A percentile compares a stretch with the other conserved stretches of the same genome.
Evolutionary conservation across 2,329 filamentous ascomycete species (phyloP).

Genomic region (Mycogone perniciosa): DNA sequence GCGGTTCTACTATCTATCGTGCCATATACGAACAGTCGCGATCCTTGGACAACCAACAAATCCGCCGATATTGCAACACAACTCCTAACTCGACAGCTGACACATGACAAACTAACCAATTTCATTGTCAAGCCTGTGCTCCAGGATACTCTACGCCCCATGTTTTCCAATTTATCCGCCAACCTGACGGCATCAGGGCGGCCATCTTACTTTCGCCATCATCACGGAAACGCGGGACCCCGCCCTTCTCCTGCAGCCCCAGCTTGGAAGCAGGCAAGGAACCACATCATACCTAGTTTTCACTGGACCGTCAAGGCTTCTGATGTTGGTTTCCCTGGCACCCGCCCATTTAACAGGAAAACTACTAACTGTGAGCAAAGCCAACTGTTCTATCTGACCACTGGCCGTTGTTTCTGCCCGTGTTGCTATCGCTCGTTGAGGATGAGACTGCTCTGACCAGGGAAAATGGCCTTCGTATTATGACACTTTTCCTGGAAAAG

Average conservation of each 20-base stretch:
- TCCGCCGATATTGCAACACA: slow-evolving; percentile 24
- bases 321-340: slow-evolving; percentile 35
- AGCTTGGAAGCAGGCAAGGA: slow-evolving; percentile 19
- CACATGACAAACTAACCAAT: slow-evolving; percentile 9
- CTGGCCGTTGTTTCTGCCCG: slow-evolving; percentile 65
- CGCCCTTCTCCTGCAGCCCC: slow-evolving; percentile 6
- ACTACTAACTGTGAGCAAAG: slow-evolving; percentile 1
- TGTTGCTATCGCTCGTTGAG: slow-evolving; percentile 63
- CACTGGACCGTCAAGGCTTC: slow-evolving; percentile 50
- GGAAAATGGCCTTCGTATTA: slow-evolving; percentile 47
- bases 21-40: slow-evolving; percentile 25
- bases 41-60: slow-evolving; percentile 33
- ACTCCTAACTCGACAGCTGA: slow-evolving; percentile 27
- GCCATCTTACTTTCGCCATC: slow-evolving; percentile 20
- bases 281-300: slow-evolving; percentile 20
- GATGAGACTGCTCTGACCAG: slow-evolving; percentile 51
- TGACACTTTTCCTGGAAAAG: slow-evolving; percentile 48
- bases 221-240: slow-evolving; percentile 3
- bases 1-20: slow-evolving; percentile 25
- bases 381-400: slow-evolving; percentile 26
- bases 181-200: slow-evolving; percentile 24
- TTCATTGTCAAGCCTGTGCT: slow-evolving; percentile 55
- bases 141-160: slow-evolving; percentile 55
- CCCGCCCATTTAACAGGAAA: not conserved
- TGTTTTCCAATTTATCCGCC: slow-evolving; percentile 56